Conservation (phyloP, 805 yeast species). For the Zygosaccharomyces gambellarensis region DNA sequence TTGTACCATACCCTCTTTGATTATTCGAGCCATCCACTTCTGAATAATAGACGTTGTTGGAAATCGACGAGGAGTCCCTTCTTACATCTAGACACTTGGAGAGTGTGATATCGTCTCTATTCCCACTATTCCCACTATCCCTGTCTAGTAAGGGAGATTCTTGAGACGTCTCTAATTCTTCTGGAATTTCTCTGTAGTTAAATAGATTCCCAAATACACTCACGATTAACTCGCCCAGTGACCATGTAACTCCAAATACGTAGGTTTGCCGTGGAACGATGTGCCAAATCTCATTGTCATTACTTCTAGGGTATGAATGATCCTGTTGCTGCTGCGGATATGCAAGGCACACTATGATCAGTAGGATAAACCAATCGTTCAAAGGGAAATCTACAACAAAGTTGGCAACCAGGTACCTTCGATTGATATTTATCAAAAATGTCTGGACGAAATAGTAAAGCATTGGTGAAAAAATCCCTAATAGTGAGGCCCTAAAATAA, state of each 20-base stretch:
- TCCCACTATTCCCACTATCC: conserved; percentile 2
- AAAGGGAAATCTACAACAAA: conserved; percentile 31
- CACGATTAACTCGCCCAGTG: conserved; percentile 33
- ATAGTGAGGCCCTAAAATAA: conserved; percentile 36
- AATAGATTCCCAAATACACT: conserved; percentile 26
- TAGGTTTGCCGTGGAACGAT: conserved; percentile 39
- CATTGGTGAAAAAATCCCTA: conserved; percentile 36
- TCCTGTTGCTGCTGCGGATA: conserved; percentile 35
- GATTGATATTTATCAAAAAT: conserved; percentile 27
- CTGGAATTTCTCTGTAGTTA: conserved; percentile 22
- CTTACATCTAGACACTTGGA: conserved; percentile 38
- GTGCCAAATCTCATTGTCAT: conserved; percentile 30
- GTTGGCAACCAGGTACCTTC: conserved; percentile 29
- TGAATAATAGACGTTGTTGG: conserved; percentile 31
- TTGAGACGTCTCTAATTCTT: not conserved
- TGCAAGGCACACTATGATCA: conserved; percentile 36
- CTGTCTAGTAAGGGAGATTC: not conserved
- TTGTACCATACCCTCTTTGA: conserved; percentile 11
- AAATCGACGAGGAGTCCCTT: conserved; percentile 32
- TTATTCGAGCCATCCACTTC: conserved; percentile 14
- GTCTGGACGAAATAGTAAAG: conserved; percentile 31
- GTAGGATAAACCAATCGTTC: conserved; percentile 36
- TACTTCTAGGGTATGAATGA: not conserved
- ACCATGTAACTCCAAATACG: conserved; percentile 38
- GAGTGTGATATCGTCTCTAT: conserved; percentile 33